phyloP scores from a whole-genome alignment of 805 yeast species.

The Candida namnaoensis region DNA sequence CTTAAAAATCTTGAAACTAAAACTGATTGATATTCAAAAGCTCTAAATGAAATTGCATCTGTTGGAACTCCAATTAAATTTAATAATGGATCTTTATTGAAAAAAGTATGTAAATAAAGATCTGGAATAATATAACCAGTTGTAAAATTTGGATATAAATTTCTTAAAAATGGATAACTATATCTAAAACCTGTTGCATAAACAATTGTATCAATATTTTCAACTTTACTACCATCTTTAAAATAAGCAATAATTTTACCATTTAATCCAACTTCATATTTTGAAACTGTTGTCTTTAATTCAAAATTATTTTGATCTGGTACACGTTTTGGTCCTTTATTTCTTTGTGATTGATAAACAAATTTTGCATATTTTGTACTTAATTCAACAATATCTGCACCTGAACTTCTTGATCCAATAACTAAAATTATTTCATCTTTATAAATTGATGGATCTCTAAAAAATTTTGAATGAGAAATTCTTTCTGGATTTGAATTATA shows the following conservation, averaged over 20 bases:
- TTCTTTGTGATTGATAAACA: constrained; percentile 26
- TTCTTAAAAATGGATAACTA: constrained; percentile 43
- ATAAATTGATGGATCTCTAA: constrained; percentile 14
- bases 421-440: constrained; percentile 33
- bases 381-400: constrained; percentile 43
- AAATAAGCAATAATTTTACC: constrained; percentile 26
- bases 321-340: constrained; percentile 29
- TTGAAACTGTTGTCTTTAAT: constrained; percentile 27
- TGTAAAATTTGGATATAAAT: constrained; percentile 14
- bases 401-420: constrained; percentile 64
- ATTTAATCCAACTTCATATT: constrained; percentile 20
- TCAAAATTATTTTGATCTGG: constrained; percentile 18
- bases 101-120: constrained; percentile 25
- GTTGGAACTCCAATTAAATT: constrained; percentile 27
- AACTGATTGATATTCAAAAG: constrained; percentile 32
- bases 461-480: constrained; percentile 22
- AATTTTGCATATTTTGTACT: constrained; percentile 3
- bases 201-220: constrained; percentile 43
- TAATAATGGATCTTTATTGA: constrained; percentile 23
- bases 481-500: constrained; percentile 6
- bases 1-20: constrained; percentile 24
- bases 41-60: constrained; percentile 30
- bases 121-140: constrained; percentile 20
- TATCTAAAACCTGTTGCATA: constrained; percentile 67
- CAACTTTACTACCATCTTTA: constrained; percentile 32